Base-by-base conservation (phyloP, 2,329 filamentous ascomycete genomes). In the Microcyclospora pomicola region DNA sequence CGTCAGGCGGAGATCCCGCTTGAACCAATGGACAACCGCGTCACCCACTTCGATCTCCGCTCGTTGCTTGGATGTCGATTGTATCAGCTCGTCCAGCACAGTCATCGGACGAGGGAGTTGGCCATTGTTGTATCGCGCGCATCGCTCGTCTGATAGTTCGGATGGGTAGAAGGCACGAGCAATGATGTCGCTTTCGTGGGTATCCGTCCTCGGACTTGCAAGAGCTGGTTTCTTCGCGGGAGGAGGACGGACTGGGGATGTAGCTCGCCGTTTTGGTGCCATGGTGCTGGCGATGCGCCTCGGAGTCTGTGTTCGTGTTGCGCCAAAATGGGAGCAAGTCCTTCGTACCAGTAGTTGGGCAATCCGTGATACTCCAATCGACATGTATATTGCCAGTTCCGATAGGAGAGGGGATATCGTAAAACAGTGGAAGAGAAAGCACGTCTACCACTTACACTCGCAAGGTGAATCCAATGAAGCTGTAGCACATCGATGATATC, bases 11-110 rank as follows among this genome's bases (percentile, higher is more conserved):
- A 93, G 61, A 56, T 94, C 87, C 52, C 73, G 76, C 61, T 91
- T 92, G 66, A 88, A 94, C 86, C 86, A 94, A 60, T 93, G 83
- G 0, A 93, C 73, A 0, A 93, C 79, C 0, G 77, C 74, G 16
- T 73, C 64, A 24, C 72, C 72, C 0, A 69, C 62, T 1, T 61
- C 44, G 10, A 81, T 68, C 1, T 62, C 58, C 19, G 67, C 63
- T 7, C 82, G 69, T 28, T 60, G 56, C 0, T 60, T 49, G 2
- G 66, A 60, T 0, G 84, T 91, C 2, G 77, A 71, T 15, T 67
- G 55, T 5, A 86, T 65, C 0, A 77, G 75, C 1, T 64, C 56
- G 5, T 75, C 56, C 2, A 94, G 67, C 0, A 72, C 59, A 49
- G 86, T 75, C 14, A 92, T 80, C 0, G 86, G 87, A 0, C 81